Base-by-base conservation (phyloP, 495 filamentous ascomycete species). In the Ramalina peruviana region DNA sequence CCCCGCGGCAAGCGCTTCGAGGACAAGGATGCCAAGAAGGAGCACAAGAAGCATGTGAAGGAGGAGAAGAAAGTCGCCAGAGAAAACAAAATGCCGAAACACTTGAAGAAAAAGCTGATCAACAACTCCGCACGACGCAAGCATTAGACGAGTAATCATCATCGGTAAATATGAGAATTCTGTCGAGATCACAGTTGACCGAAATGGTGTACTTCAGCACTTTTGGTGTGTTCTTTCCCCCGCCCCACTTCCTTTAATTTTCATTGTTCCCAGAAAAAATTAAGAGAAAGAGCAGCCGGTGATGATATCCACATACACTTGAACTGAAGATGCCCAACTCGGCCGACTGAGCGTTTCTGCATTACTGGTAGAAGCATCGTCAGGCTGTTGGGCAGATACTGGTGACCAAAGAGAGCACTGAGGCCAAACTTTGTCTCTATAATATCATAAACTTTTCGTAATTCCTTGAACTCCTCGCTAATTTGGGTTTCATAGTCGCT, bases 31-130 rank as follows among this genome's bases (percentile, higher is more conserved):
- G 73, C 69, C 30, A 97, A 94, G 68, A 85, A 81, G 70, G 79
- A 80, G 52, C 90, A 94, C 58, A 98, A 98, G 66, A 72, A 76
- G 56, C 81, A 83, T 27, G 85, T 94, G 46, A 97, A 97, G 66
- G 93, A 95, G 60, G 90, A 86, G 55, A 94, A 95, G 68, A 79
- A 85, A 40, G 89, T 94, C 62, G 80, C 86, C 65, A 69, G 92
- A 50, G 88, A 90, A 61, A 82, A 83, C 15, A 98, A 98, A 69
- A 94, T 98, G 67, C 89, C 92, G 0, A 98, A 98, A 67, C 76
- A 94, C 57, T 42, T 88, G 27, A 98, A 98, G 74, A 94, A 94
- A 69, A 79, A 77, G 61, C 52, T 89, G 46, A 70, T 92, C 19
- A 68, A 55, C 46, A 57, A 56, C 36, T 61, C 73, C 15, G 52